These are phyloP conservation scores for Primulina eburnea DNA, from an alignment of 257 asterid genomes.

Conservation along the genomic window DNA sequence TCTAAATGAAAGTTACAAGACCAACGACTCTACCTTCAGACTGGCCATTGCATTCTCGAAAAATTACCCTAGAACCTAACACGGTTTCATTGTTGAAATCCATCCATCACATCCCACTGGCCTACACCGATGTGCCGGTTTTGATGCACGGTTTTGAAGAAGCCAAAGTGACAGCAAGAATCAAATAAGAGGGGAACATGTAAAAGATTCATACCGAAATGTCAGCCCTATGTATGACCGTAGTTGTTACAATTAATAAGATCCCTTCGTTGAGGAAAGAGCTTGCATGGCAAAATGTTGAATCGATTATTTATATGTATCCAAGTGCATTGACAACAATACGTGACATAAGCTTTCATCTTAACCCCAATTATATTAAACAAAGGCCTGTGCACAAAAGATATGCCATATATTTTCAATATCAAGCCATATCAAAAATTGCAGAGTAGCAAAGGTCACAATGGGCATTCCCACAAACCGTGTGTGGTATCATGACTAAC, in stretches of 20 bases:
- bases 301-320: no score
- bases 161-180: neutral
- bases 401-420: no score
- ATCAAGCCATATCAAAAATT: no score
- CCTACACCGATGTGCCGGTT: neutral
- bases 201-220: neutral
- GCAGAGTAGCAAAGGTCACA: neutral
- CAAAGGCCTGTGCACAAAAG: no score
- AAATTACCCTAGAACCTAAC: no score
- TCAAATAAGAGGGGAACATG: neutral
- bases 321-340: no score
- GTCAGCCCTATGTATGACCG: neutral
- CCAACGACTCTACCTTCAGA: no score
- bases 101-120: neutral
- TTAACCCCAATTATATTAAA: neutral
- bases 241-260: no score
- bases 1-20: neutral
- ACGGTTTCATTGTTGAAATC: neutral
- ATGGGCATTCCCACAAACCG: no score
- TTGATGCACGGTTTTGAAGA: neutral
- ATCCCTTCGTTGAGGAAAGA: neutral
- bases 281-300: neutral
- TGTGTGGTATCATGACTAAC: neutral
- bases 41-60: no score
- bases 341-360: no score